A percentile compares a stretch with the other conserved stretches of the same genome.
phyloP scores from a whole-genome alignment of 176 grass and related monocot species.

The Zizania latifolia region DNA sequence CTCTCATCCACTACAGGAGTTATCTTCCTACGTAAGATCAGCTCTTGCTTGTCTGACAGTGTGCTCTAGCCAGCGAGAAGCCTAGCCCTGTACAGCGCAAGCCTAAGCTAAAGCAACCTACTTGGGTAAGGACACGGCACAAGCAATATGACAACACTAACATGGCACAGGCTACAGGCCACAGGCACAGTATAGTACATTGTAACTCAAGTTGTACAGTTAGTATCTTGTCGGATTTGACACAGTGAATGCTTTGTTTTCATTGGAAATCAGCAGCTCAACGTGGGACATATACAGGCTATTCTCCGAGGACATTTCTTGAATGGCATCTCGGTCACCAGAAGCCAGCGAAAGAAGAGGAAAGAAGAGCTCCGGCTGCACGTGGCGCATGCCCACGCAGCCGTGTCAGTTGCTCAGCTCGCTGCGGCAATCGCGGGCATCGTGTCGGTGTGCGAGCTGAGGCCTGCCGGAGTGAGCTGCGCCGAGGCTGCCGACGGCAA shows the following conservation, averaged over 20 bases:
- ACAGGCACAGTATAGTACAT: neutral
- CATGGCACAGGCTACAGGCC: neutral
- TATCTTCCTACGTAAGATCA: neutral
- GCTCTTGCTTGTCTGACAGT: conserved; percentile 14
- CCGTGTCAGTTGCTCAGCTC: conserved; percentile 68
- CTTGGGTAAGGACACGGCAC: conserved; percentile 36
- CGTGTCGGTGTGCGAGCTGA: conserved; percentile 47
- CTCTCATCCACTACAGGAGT: neutral
- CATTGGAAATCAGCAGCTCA: conserved; percentile 28
- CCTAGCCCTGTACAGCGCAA: conserved; percentile 18
- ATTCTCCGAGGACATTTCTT: conserved; percentile 48
- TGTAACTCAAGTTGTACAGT: neutral
- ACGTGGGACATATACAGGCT: conserved; percentile 36
- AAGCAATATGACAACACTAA: neutral
- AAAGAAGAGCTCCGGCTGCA: conserved; percentile 61
- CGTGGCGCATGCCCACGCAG: conserved; percentile 66
- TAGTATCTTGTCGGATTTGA: conserved; percentile 17
- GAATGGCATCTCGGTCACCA: conserved; percentile 37
- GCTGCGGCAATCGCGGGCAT: conserved; percentile 57
- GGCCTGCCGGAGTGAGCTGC: neutral
- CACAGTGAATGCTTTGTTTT: neutral
- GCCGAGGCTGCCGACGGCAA: neutral
- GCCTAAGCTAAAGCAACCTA: conserved; percentile 33
- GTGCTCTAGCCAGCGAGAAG: conserved; percentile 12
- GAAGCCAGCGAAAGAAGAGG: conserved; percentile 33